Base-by-base conservation (phyloP, 2,329 filamentous ascomycete species). In the Rutstroemia sp. region DNA sequence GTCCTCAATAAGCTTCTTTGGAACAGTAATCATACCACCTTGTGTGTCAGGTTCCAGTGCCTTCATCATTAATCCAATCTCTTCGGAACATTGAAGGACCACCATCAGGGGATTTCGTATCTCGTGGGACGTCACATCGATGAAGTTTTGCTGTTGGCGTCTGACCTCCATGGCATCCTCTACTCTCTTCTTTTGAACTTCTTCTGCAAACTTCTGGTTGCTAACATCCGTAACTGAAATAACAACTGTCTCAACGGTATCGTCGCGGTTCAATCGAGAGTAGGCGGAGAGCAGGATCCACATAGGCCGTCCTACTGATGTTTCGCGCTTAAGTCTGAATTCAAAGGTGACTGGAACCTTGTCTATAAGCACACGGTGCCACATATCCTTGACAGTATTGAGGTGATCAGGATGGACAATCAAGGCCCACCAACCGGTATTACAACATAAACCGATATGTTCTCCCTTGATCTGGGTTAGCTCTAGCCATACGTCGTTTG, bases 201-300 rank as follows among this genome's bases (percentile, higher is more conserved):
- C 63, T 57, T 58, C 61, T 50, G 62, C 61, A 77, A 85, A 85
- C 68, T 94, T 94, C 68, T 92, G 88, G 54, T 86, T 81, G n/a
- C 86, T 90, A 60, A 95, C 94, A 65, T 95, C 88, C 0, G 88
- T 92, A 49, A 94, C 85, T 63, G 83, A 88, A 54, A 87, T 87
- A 64, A 92, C 90, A 2, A 91, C 83, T 58, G 83, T 82, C 71
- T 87, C 88, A 55, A 90, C 76, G 37, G 74, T 74, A 4, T 86
- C 86, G 30, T 80, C 74, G 1, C 75, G 71, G 52, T 83, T 77
- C 65, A 81, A 85, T 64, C 91, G 87, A 0, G 87, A 87, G 60
- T 59, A 61, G 14, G 61, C 44, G 5, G 57, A 41, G 5, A 65
- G 19, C n/a, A 62, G n/a, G 10, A 41, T 7, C 38, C 38, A 41